A percentile compares a stretch with the other conserved stretches of the same genome.
These are phyloP conservation scores for Buddleja alternifolia DNA, from an alignment of 257 asterid genomes.

Conservation along the genomic window DNA sequence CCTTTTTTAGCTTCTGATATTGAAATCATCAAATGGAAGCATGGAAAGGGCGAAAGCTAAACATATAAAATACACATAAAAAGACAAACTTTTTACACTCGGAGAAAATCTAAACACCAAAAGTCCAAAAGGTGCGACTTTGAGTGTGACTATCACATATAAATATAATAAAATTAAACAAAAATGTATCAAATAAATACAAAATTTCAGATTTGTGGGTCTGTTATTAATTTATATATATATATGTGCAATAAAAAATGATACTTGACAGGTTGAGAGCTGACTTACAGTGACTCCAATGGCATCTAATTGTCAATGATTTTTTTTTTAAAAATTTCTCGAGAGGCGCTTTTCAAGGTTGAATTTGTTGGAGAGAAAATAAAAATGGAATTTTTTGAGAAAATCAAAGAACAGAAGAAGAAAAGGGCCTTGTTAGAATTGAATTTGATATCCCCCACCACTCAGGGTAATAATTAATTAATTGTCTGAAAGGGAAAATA, in stretches of 20 bases:
- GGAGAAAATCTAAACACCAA: constrained; percentile 24
- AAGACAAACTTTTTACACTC: constrained; percentile 20
- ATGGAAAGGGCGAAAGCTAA: constrained; percentile 20
- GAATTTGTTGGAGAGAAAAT: constrained; percentile 30
- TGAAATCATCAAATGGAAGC: constrained; percentile 28
- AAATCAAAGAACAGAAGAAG: constrained; percentile 5
- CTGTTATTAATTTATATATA: constrained; percentile 20
- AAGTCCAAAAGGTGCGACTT: constrained; percentile 31
- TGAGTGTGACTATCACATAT: constrained; percentile 33
- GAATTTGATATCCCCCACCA: constrained; percentile 25
- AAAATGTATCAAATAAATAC: constrained; percentile 25
- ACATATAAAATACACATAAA: constrained; percentile 34
- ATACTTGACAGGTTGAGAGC: constrained; percentile 44
- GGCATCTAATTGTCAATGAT: constrained; percentile 37
- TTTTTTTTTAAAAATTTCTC: neutral
- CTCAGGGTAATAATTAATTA: no score
- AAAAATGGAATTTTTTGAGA: constrained; percentile 14
- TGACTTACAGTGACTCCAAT: constrained; percentile 62
- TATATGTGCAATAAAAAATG: constrained; percentile 19
- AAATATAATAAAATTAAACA: constrained; percentile 17
- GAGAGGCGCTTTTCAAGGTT: constrained; percentile 31
- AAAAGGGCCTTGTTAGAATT: constrained; percentile 29
- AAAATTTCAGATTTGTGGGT: constrained; percentile 29
- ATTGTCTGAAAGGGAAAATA: no score
- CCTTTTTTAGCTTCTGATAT: constrained; percentile 23